Evolutionary conservation across 1,139 yeast species (phyloP).

Genomic region (Yamadazyma trypodendri): DNA sequence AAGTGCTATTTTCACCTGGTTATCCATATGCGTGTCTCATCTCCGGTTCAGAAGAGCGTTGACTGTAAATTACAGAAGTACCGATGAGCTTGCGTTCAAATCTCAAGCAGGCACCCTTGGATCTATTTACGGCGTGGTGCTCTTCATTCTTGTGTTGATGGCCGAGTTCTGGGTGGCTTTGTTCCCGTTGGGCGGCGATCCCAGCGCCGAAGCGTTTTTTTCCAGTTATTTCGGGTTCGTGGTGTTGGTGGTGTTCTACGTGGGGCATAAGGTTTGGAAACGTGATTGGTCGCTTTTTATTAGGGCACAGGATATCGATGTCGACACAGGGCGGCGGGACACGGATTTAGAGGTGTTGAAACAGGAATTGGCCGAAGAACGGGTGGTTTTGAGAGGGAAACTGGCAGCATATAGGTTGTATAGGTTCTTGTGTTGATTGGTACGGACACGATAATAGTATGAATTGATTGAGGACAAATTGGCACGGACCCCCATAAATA

Average conservation of each 20-base stretch:
- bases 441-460: not conserved
- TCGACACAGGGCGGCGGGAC: slow-evolving; percentile 44
- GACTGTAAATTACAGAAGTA: slow-evolving; percentile 34
- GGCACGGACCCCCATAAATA: not conserved
- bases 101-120: slow-evolving; percentile 59
- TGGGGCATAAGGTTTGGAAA: slow-evolving; percentile 45
- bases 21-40: slow-evolving; percentile 36
- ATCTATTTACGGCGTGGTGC: slow-evolving; percentile 47
- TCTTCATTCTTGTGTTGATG: slow-evolving; percentile 49
- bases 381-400: slow-evolving; percentile 29
- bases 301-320: slow-evolving; percentile 37
- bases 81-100: slow-evolving; percentile 51
- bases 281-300: slow-evolving; percentile 35
- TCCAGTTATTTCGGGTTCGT: slow-evolving; percentile 38
- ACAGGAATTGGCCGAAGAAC: slow-evolving; percentile 42
- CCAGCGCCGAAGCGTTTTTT: slow-evolving; percentile 38
- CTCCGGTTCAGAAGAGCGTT: slow-evolving; percentile 38
- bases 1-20: slow-evolving; percentile 42
- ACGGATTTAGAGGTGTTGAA: slow-evolving; percentile 41
- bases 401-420: slow-evolving; percentile 35
- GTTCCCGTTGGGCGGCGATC: slow-evolving; percentile 37
- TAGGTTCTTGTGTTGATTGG: slow-evolving; percentile 33
- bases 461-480: too few relatives aligned
- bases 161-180: slow-evolving; percentile 52
- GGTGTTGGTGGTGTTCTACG: slow-evolving; percentile 33